Conservation (phyloP, 2,329 filamentous ascomycete genomes). For the Aspergillus udagawae region DNA sequence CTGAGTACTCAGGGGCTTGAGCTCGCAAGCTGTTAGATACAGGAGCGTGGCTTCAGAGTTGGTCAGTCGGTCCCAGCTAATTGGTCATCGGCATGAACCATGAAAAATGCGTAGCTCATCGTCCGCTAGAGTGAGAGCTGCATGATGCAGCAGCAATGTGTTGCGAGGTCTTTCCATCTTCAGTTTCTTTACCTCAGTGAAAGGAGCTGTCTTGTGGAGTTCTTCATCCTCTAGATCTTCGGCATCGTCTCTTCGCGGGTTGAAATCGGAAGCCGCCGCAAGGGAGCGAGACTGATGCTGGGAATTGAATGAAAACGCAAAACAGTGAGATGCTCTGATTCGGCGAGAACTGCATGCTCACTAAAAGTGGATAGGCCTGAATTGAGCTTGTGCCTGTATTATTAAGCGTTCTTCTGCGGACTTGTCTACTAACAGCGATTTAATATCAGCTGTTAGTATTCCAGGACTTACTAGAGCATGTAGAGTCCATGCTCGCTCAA, state of each 20-base stretch:
- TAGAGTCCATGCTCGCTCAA: slow-evolving; percentile 13
- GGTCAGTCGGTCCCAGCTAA: slow-evolving; percentile 13
- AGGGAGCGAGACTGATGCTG: slow-evolving; percentile 13
- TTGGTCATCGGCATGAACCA: slow-evolving; percentile 6
- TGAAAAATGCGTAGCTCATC: slow-evolving; percentile 13
- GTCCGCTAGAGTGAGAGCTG: slow-evolving; percentile 12
- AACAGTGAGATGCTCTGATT: slow-evolving; percentile 16
- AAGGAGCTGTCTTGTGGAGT: slow-evolving; percentile 3
- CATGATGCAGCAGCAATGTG: slow-evolving; percentile 12
- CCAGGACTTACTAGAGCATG: slow-evolving; percentile 16
- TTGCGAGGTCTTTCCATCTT: slow-evolving; percentile 12
- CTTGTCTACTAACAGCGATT: slow-evolving; percentile 14
- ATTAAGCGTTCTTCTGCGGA: slow-evolving; percentile 10
- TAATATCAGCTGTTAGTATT: slow-evolving; percentile 11
- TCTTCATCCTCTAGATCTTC: slow-evolving; percentile 14
- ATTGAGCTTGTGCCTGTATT: slow-evolving; percentile 3
- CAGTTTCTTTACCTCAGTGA: slow-evolving; percentile 3
- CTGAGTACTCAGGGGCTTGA: slow-evolving; percentile 18
- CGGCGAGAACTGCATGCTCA: slow-evolving; percentile 20
- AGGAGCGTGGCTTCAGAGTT: slow-evolving; percentile 23
- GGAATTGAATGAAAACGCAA: slow-evolving; percentile 14
- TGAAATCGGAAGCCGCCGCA: slow-evolving; percentile 11
- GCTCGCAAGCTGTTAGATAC: slow-evolving; percentile 21
- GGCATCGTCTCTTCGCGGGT: slow-evolving; percentile 7
- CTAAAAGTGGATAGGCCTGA: slow-evolving; percentile 16